Percentiles rank a stretch among this genome's conserved stretches.
Conservation (phyloP, 2,329 filamentous ascomycete species). For the Triangularia setosa region DNA sequence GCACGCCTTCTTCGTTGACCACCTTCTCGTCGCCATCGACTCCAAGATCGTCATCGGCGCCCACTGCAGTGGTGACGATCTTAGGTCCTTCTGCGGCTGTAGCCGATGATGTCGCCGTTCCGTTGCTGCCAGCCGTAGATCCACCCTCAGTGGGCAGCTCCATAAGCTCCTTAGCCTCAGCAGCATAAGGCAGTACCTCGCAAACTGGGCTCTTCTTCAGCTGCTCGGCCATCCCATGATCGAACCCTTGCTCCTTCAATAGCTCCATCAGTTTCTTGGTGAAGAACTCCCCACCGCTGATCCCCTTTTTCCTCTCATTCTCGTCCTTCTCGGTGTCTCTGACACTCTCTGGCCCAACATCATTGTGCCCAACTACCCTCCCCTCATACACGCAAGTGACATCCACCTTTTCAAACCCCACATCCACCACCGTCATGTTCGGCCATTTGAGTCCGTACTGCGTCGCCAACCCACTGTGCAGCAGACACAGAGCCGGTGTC, state of each 20-base stretch:
- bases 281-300: constrained; percentile 84
- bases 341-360: constrained; percentile 54
- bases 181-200: constrained; percentile 59
- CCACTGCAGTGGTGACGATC: constrained; percentile 29
- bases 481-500: constrained; percentile 83
- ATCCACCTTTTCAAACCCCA: constrained; percentile 89
- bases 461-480: constrained; percentile 83
- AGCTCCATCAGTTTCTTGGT: constrained; percentile 69
- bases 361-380: constrained; percentile 64
- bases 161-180: constrained; percentile 42
- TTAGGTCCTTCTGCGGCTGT: constrained; percentile 32
- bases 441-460: constrained; percentile 75
- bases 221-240: constrained; percentile 65
- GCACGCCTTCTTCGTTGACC: constrained; percentile 62
- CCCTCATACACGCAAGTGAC: constrained; percentile 87
- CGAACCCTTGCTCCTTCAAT: constrained; percentile 56
- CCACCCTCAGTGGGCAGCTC: constrained; percentile 44
- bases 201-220: constrained; percentile 64
- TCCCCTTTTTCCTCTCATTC: constrained; percentile 30
- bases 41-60: constrained; percentile 30
- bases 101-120: constrained; percentile 8
- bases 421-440: constrained; percentile 82
- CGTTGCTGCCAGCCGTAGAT: constrained; percentile 25
- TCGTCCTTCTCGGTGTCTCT: constrained; percentile 1
- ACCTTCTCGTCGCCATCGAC: constrained; percentile 40